Base-by-base conservation (phyloP, 148 eudicot species). In the Selenicereus undatus region DNA sequence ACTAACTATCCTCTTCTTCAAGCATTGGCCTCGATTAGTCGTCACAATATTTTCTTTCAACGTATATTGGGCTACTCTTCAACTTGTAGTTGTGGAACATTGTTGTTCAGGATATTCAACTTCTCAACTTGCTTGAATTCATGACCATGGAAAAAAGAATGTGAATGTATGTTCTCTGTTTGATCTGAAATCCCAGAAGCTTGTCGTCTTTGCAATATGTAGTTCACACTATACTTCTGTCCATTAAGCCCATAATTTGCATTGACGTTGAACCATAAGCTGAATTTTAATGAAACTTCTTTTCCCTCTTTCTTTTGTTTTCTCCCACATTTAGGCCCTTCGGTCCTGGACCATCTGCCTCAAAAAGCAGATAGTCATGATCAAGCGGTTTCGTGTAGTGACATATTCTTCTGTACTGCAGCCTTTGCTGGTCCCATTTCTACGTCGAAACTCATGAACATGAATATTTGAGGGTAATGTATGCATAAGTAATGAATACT, bases 301-400 rank as follows among this genome's bases (percentile, higher is more conserved):
- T n/a, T n/a, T n/a, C 75, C 50, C 21, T 24, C 35, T 74, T 45
- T 74, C 76, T 73, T 52, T 11, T 48, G 54, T 73, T 73, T 39
- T 29, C 60, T 48, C 76, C 76, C 32, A 74, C 76, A 74, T 43
- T 36, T n/a, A 10, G 74, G 50, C 74, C 48, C 5, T 18, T 21
- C 39, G 74, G 50, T 71, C 48, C 20, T 35, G 17, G 29, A 42
- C 29, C 73, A 81, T 76, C 81, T 80, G 65, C 8, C 2, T 73
- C 50, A 74, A 27, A 69, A 68, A 83, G 52, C 52, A 68, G 51
- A 48, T 77, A 21, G 58, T 72, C 11, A 52, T 65, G 56, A 35
- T 36, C 51, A 74, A 80, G 76, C 86, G 83, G 86, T 21, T 77
- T 84, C 86, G 78, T 77, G 77, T 77, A 56, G 13, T n/a, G 54